Evolutionary conservation across 352 stramenopile genomes (phyloP).

Genomic region (Phytophthora vignae): DNA sequence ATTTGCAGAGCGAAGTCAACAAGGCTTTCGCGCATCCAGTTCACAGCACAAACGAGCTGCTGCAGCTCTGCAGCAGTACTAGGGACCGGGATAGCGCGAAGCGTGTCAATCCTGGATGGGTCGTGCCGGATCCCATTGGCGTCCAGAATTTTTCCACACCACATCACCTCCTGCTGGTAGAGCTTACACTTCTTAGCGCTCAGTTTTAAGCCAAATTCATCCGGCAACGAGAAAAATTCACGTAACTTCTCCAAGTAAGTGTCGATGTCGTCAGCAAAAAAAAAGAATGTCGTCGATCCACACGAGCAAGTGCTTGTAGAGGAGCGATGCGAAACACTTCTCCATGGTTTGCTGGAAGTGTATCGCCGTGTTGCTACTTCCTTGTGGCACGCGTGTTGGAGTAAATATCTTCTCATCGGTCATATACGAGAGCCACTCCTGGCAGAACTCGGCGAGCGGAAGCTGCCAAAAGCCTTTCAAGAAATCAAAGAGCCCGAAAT

Average conservation of each 20-base stretch:
- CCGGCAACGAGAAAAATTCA: slow-evolving; percentile 26
- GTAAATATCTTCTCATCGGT: slow-evolving; percentile 34
- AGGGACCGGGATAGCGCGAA: neutral
- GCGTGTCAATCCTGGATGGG: neutral
- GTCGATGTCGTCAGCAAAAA: slow-evolving; percentile 3
- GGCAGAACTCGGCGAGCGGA: slow-evolving; percentile 7
- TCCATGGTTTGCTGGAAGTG: slow-evolving; percentile 22
- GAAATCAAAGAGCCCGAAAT: slow-evolving; percentile 17
- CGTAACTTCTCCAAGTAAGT: slow-evolving; percentile 28
- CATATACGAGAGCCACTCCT: slow-evolving; percentile 27
- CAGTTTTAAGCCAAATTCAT: slow-evolving; percentile 32
- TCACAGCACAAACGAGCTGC: slow-evolving; percentile 6
- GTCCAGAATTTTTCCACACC: slow-evolving; percentile 22
- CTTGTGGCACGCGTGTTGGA: slow-evolving; percentile 21
- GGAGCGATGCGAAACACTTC: slow-evolving; percentile 6
- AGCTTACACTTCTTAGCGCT: slow-evolving; percentile 30
- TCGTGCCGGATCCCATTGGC: neutral
- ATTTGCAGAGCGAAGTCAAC: slow-evolving; percentile 1
- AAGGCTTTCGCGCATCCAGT: slow-evolving; percentile 8
- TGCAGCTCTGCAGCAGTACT: slow-evolving; percentile 5
- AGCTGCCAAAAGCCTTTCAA: slow-evolving; percentile 15
- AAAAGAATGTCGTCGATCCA: neutral
- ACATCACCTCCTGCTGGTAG: slow-evolving; percentile 25
- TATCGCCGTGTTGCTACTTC: slow-evolving; percentile 1
- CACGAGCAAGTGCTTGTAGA: slow-evolving; percentile 25